Conservation (phyloP, 306 rosid species). For the Cucumis cinereus region DNA sequence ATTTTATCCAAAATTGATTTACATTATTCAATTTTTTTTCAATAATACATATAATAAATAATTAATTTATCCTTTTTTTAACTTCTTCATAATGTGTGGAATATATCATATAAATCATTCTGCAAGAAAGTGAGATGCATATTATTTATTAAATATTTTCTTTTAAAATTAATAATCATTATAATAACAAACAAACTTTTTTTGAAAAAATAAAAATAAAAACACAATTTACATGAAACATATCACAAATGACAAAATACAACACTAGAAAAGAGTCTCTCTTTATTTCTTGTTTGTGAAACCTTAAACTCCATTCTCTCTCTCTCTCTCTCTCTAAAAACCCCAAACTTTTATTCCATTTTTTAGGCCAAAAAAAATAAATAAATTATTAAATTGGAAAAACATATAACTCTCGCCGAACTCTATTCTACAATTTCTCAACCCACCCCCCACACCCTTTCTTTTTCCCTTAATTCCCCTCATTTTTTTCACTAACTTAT, state of each 20-base stretch:
- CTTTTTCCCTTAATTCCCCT: background rate
- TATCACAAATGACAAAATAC: background rate
- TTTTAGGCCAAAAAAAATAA: conserved; percentile 8
- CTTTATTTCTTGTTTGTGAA: conserved; percentile 1
- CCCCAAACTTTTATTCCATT: conserved; percentile 3
- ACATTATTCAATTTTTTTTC: background rate
- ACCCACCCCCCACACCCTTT: background rate
- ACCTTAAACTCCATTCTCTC: conserved; percentile 7
- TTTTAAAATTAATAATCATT: background rate
- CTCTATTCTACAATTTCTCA: conserved; percentile 8
- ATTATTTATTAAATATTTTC: background rate
- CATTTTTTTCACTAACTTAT: background rate
- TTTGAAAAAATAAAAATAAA: background rate
- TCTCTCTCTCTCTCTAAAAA: conserved; percentile 6
- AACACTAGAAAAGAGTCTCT: background rate
- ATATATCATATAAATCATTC: background rate
- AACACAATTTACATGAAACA: conserved; percentile 1
- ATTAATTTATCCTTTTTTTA: background rate
- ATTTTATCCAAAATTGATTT: background rate
- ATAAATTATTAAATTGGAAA: conserved; percentile 2
- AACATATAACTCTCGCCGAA: conserved; percentile 4
- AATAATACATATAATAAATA: background rate
- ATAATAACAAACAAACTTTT: background rate
- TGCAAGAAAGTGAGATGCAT: background rate
- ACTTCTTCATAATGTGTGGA: background rate